These are phyloP conservation scores for Trypanosoma conorhini DNA, from an alignment of 208 protist genomes.

Conservation along the genomic window DNA sequence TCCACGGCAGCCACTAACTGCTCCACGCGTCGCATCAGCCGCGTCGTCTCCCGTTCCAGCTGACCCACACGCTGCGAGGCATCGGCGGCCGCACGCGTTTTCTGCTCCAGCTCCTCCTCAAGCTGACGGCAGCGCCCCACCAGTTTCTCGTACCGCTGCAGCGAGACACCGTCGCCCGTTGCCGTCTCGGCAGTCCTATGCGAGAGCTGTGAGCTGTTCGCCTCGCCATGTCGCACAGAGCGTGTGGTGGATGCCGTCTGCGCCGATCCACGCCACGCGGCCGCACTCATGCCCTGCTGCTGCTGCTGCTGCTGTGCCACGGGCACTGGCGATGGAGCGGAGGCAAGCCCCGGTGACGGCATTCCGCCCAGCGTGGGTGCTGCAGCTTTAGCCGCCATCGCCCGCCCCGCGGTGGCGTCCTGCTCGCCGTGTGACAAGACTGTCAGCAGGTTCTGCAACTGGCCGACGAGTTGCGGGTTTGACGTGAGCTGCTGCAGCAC, in stretches of 20 bases:
- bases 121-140: conserved; percentile 14
- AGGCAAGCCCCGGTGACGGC: conserved; percentile 3
- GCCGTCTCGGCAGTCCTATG: background rate
- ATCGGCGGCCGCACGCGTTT: conserved; percentile 18
- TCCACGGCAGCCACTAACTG: conserved; percentile 44
- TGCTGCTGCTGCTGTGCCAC: conserved; percentile 7
- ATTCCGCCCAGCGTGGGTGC: background rate
- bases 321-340: background rate
- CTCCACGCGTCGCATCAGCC: conserved; percentile 46
- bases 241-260: background rate
- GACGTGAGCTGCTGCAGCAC: conserved; percentile 66
- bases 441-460: conserved; percentile 63
- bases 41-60: conserved; percentile 41
- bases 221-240: background rate
- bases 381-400: background rate
- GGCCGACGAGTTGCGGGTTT: conserved; percentile 63
- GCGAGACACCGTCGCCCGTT: conserved; percentile 10
- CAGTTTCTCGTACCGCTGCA: conserved; percentile 31
- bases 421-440: conserved; percentile 27
- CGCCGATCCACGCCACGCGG: background rate
- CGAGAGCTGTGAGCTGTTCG: background rate
- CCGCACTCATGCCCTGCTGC: background rate
- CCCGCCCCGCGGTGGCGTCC: background rate
- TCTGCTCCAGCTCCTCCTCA: conserved; percentile 17
- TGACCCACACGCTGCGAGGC: conserved; percentile 32